These are phyloP conservation scores for Postia placenta DNA, from an alignment of 768 basidiomycete genomes.

Conservation along the genomic window DNA sequence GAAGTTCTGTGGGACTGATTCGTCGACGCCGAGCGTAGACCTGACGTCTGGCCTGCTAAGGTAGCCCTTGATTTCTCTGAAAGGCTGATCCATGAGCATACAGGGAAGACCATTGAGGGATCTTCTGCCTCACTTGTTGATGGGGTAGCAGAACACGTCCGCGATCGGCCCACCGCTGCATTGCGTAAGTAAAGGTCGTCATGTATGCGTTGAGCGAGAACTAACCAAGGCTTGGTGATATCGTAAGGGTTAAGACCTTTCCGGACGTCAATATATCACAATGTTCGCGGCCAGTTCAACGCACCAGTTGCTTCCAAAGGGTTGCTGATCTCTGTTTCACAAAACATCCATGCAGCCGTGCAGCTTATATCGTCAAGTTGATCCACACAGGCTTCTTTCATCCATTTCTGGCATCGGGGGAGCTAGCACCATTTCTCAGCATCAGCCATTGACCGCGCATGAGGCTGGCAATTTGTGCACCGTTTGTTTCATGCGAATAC, in stretches of 20 bases:
- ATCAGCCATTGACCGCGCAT: neutral
- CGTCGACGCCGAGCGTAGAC: constrained; percentile 55
- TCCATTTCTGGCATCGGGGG: constrained; percentile 37
- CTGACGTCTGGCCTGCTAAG: constrained; percentile 56
- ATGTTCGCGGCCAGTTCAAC: neutral
- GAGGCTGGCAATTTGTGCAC: constrained; percentile 19
- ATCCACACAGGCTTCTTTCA: constrained; percentile 34
- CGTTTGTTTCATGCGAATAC: constrained; percentile 38
- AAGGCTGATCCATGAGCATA: neutral
- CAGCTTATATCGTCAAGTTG: constrained; percentile 38
- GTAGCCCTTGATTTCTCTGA: constrained; percentile 52
- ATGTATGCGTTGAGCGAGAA: neutral
- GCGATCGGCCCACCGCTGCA: constrained; percentile 33
- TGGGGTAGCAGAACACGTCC: constrained; percentile 53
- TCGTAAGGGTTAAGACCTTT: constrained; percentile 57
- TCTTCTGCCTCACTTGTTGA: constrained; percentile 30
- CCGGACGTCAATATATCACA: too few species aligned
- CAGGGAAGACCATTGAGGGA: too few species aligned
- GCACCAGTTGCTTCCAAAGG: constrained; percentile 28
- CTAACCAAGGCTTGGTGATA: constrained; percentile 48
- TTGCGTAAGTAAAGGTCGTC: neutral
- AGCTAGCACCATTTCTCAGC: constrained; percentile 9
- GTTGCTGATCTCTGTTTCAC: constrained; percentile 20
- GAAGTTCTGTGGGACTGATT: constrained; percentile 33
- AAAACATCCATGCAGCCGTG: constrained; percentile 33